Conservation (phyloP, 805 yeast species). For the Priceomyces haplophilus region DNA sequence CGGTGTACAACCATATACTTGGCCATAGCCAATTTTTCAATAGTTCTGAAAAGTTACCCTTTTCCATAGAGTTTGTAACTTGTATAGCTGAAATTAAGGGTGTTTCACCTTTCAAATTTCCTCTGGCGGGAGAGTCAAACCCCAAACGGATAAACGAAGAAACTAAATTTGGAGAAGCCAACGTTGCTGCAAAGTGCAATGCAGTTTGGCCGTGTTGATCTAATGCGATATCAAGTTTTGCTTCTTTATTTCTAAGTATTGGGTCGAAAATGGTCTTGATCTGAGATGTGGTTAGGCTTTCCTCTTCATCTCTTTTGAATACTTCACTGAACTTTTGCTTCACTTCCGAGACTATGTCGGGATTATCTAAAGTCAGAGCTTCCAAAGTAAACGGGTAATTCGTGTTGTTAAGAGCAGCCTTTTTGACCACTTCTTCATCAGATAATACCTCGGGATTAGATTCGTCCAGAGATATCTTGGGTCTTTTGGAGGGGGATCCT, state of each 20-base stretch:
- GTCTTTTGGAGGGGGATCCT: conserved; percentile 35
- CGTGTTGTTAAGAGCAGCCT: conserved; percentile 17
- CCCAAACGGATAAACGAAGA: conserved; percentile 32
- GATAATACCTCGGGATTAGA: neutral
- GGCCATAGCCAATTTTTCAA: conserved; percentile 71
- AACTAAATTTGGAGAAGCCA: conserved; percentile 36
- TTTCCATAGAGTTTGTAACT: conserved; percentile 80
- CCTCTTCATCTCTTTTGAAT: conserved; percentile 27
- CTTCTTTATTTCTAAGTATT: conserved; percentile 16
- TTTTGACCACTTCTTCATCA: conserved; percentile 3
- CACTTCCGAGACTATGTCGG: conserved; percentile 29
- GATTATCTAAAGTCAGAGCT: conserved; percentile 21
- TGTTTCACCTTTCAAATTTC: conserved; percentile 37
- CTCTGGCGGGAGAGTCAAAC: conserved; percentile 38
- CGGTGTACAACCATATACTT: conserved; percentile 42
- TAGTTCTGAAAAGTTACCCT: conserved; percentile 67
- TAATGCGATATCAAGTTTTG: conserved; percentile 33
- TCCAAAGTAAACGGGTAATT: conserved; percentile 38
- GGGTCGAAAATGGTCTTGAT: conserved; percentile 24
- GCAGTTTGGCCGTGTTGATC: conserved; percentile 41
- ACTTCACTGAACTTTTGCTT: conserved; percentile 33
- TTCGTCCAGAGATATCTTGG: conserved; percentile 13
- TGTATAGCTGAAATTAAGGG: conserved; percentile 67
- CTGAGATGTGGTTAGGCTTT: conserved; percentile 17
- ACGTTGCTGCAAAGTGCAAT: conserved; percentile 41